Percentiles rank a stretch among this genome's conserved stretches.
phyloP scores from a whole-genome alignment of 805 yeast genomes.

The Saccharomycopsis vini region DNA sequence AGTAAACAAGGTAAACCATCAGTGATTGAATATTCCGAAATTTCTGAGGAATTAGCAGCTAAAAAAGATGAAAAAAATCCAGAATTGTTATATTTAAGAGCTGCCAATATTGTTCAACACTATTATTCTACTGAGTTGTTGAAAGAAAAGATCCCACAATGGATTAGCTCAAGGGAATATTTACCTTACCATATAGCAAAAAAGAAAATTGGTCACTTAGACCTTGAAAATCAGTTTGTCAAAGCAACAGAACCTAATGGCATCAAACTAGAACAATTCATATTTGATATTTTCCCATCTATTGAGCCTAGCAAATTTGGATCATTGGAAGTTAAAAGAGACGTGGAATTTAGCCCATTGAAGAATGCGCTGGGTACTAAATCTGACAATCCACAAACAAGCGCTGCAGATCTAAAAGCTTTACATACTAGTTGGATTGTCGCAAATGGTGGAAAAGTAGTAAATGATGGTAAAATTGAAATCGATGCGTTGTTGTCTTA shows the following conservation, averaged over 20 bases:
- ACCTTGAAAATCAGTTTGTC: constrained; percentile 34
- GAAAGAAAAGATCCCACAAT: constrained; percentile 45
- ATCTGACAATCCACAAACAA: constrained; percentile 79
- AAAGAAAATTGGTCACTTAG: constrained; percentile 70
- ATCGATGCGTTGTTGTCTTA: constrained; percentile 71
- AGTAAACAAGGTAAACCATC: constrained; percentile 52
- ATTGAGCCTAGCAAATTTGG: constrained; percentile 70
- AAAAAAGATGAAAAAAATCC: constrained; percentile 44
- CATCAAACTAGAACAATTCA: constrained; percentile 90
- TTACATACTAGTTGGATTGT: constrained; percentile 70
- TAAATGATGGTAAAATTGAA: constrained; percentile 49
- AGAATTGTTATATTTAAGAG: constrained; percentile 66
- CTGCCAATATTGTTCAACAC: constrained; percentile 96
- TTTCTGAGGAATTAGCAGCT: constrained; percentile 62
- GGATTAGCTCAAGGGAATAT: constrained; percentile 56
- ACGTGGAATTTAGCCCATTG: constrained; percentile 84
- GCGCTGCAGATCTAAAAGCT: constrained; percentile 52
- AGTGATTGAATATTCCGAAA: constrained; percentile 93
- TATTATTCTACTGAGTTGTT: constrained; percentile 81
- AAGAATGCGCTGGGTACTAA: constrained; percentile 82
- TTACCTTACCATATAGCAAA: constrained; percentile 93
- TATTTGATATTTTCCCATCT: constrained; percentile 88
- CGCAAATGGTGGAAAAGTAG: constrained; percentile 57
- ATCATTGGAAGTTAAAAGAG: constrained; percentile 81
- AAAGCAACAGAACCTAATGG: constrained; percentile 82